phyloP scores from a whole-genome alignment of 495 filamentous ascomycete species.

The Pseudotulostoma volvatum region DNA sequence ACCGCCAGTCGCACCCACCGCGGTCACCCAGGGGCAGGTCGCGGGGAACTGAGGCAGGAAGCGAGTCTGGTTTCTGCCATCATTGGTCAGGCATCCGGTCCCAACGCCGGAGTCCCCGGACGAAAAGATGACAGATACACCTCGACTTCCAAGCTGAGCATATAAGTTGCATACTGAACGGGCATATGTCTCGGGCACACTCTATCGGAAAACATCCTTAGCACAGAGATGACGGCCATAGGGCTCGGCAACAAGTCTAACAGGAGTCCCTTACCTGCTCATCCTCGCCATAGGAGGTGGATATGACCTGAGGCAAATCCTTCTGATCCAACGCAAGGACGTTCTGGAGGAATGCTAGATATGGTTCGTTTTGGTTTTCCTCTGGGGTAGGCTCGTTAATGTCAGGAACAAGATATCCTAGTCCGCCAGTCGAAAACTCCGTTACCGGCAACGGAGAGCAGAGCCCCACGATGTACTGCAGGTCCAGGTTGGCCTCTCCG shows the following conservation, averaged over 20 bases:
- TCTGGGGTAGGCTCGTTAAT: constrained; percentile 34
- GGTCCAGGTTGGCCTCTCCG: constrained; percentile 58
- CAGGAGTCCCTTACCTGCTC: constrained; percentile 38
- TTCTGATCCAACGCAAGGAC: constrained; percentile 31
- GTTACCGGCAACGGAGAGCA: constrained; percentile 41
- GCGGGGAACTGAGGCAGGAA: constrained; percentile 60
- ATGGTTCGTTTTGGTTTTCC: constrained; percentile 57
- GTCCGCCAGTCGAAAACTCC: constrained; percentile 52
- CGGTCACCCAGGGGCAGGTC: constrained; percentile 55
- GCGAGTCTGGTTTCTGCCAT: constrained; percentile 46
- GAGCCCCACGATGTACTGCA: constrained; percentile 50
- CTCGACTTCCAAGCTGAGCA: constrained; percentile 56
- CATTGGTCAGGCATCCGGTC: constrained; percentile 45
- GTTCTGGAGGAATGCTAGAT: constrained; percentile 52
- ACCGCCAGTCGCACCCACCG: constrained; percentile 50
- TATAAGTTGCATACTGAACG: constrained; percentile 51
- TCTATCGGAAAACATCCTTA: constrained; percentile 35
- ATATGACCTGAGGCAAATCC: constrained; percentile 56
- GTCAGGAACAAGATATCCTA: constrained; percentile 40
- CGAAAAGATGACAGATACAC: constrained; percentile 55
- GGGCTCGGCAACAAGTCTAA: too few species aligned
- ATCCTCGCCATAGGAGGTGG: constrained; percentile 68
- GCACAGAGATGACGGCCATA: too few species aligned
- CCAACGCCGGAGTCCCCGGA: constrained; percentile 62
- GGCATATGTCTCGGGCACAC: constrained; percentile 50